Evolutionary conservation across 768 basidiomycete genomes (phyloP).

Genomic region (Boletus vermiculosoides): DNA sequence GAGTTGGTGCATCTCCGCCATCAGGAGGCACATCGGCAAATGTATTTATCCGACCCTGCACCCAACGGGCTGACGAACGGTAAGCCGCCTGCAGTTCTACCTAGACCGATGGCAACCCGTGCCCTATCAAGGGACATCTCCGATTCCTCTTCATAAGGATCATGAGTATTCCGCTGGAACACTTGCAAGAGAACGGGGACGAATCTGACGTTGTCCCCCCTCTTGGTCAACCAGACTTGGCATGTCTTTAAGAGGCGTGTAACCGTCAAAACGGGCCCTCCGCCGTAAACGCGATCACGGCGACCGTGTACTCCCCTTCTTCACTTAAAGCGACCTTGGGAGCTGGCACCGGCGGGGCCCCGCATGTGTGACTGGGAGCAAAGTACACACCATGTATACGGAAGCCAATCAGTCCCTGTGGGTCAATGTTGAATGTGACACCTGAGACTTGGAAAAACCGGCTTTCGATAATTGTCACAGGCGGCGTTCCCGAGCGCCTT

Average conservation of each 20-base stretch:
- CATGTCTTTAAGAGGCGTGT: slow-evolving; percentile 3
- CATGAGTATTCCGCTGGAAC: slow-evolving; percentile 6
- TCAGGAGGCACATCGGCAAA: background rate
- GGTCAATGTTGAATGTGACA: slow-evolving; percentile 1
- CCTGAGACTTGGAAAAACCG: slow-evolving; percentile 6
- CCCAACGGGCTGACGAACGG: slow-evolving; percentile 4
- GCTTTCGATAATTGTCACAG: slow-evolving; percentile 4
- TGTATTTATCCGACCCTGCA: slow-evolving; percentile 15
- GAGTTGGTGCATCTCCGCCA: background rate
- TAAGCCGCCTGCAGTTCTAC: background rate
- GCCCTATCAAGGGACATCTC: slow-evolving; percentile 7
- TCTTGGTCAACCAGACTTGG: slow-evolving; percentile 4
- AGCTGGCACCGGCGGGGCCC: background rate
- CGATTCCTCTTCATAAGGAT: background rate
- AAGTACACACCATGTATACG: slow-evolving; percentile 1
- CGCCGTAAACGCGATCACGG: slow-evolving; percentile 12
- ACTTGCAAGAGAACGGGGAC: slow-evolving; percentile 6
- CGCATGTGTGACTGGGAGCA: background rate
- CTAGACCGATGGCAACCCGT: slow-evolving; percentile 2
- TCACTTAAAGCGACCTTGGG: background rate
- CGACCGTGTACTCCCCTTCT: slow-evolving; percentile 1
- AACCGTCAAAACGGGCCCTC: slow-evolving; percentile 8
- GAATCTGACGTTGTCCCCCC: slow-evolving; percentile 3
- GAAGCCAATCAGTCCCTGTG: slow-evolving; percentile 1
- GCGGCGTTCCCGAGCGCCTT: slow-evolving; percentile 13